Conservation (phyloP, 2,329 filamentous ascomycete genomes). For the Aureobasidium sp. region DNA sequence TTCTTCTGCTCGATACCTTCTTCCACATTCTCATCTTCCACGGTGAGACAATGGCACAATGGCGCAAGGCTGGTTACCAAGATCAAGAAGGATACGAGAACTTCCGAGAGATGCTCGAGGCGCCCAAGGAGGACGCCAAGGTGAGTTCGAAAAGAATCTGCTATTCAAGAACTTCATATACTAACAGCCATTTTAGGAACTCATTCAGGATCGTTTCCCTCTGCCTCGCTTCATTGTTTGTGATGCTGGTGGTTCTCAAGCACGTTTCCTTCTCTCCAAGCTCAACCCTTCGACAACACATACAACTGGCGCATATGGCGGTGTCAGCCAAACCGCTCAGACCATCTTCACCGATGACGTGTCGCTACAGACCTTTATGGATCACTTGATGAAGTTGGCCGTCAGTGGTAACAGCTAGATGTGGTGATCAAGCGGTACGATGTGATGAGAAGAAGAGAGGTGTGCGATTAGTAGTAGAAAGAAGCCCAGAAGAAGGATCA, state of each 20-base stretch:
- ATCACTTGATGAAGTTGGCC: constrained; percentile 87
- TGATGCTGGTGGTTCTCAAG: constrained; percentile 95
- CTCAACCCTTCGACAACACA: constrained; percentile 97
- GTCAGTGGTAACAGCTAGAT: constrained; percentile 29
- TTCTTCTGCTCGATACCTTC: constrained; percentile 93
- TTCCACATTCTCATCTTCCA: constrained; percentile 99
- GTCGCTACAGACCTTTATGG: constrained; percentile 97
- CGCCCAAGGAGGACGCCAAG: constrained; percentile 93
- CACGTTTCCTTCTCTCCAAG: constrained; percentile 92
- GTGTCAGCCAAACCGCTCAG: constrained; percentile 81
- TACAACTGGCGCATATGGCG: constrained; percentile 72
- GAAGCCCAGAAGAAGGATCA: neutral
- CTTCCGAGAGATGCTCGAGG: constrained; percentile 77
- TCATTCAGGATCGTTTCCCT: constrained; percentile 97
- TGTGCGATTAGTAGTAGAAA: neutral
- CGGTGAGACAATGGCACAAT: constrained; percentile 94
- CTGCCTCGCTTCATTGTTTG: constrained; percentile 97
- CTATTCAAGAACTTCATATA: neutral
- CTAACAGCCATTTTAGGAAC: constrained; percentile 51
- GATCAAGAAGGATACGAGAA: constrained; percentile 98
- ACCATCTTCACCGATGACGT: constrained; percentile 99
- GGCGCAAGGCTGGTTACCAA: constrained; percentile 96
- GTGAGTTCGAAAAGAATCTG: constrained; percentile 44
- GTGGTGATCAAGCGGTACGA: neutral
- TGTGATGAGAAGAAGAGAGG: neutral